Conservation (phyloP, 1,284 basidiomycete species). For the Austropuccinia psidii region DNA sequence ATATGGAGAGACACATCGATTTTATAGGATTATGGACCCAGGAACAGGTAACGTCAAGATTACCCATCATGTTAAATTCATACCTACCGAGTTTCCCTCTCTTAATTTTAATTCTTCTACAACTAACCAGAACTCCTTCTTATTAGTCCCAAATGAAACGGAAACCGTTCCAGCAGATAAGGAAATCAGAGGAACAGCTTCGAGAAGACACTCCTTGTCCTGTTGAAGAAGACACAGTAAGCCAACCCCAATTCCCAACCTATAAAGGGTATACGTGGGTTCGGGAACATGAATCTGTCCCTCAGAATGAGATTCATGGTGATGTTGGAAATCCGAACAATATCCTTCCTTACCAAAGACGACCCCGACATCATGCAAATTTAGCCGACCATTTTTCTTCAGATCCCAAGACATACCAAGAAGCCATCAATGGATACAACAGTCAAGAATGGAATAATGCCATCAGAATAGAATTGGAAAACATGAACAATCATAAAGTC, state of each 20-base stretch:
- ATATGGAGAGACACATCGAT: not conserved
- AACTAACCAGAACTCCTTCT: too few relatives aligned
- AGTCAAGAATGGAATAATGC: not conserved
- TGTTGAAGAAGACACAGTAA: too few relatives aligned
- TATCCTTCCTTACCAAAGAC: not conserved
- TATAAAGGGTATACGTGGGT: not conserved
- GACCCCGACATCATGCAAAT: not conserved
- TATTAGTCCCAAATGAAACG: too few relatives aligned
- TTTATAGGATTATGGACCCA: not conserved
- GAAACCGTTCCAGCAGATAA: too few relatives aligned
- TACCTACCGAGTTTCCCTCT: not conserved
- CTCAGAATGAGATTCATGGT: not conserved
- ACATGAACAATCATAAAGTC: not conserved
- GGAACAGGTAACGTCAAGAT: not conserved
- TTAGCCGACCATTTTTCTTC: not conserved
- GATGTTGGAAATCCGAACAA: not conserved
- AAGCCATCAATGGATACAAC: not conserved
- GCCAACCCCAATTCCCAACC: too few relatives aligned
- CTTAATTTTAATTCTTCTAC: too few relatives aligned
- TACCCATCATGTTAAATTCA: conserved; percentile 6
- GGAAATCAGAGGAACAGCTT: too few relatives aligned
- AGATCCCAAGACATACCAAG: conserved; percentile 2
- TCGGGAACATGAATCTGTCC: not conserved
- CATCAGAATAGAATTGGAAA: not conserved
- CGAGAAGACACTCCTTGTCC: too few relatives aligned